Conservation (phyloP, 768 basidiomycete genomes). For the Coprinellus micaceus region DNA sequence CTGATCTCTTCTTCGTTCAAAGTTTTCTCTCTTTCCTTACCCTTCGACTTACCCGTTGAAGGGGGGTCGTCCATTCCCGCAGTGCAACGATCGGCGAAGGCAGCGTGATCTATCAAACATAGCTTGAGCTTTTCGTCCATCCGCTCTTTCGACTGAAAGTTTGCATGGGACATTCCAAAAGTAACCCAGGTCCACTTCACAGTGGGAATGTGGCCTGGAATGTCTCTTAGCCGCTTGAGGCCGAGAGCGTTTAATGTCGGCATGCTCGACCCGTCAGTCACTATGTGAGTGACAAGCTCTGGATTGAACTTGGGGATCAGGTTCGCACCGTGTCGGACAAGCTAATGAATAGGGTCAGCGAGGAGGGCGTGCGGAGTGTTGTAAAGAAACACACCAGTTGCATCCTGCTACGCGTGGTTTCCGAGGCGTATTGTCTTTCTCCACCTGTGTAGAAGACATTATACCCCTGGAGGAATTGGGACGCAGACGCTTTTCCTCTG, state of each 20-base stretch:
- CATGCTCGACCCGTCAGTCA: constrained; percentile 41
- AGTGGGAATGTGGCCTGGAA: constrained; percentile 63
- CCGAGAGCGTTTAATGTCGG: constrained; percentile 42
- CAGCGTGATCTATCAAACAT: constrained; percentile 41
- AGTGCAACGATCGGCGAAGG: constrained; percentile 45
- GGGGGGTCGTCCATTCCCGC: constrained; percentile 34
- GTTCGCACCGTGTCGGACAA: constrained; percentile 60
- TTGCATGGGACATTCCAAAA: constrained; percentile 30
- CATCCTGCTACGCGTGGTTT: constrained; percentile 54
- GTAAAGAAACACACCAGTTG: constrained; percentile 48
- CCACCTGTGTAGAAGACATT: constrained; percentile 57
- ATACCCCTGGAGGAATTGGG: constrained; percentile 47
- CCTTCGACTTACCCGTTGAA: constrained; percentile 12
- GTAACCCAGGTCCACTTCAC: constrained; percentile 63
- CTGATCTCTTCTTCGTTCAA: constrained; percentile 3
- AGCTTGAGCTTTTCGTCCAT: constrained; percentile 31
- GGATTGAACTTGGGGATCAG: constrained; percentile 59
- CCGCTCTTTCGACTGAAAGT: constrained; percentile 22
- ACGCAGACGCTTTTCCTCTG: constrained; percentile 10
- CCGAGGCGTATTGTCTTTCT: constrained; percentile 51
- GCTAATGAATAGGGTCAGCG: constrained; percentile 34
- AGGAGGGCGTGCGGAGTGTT: constrained; percentile 1
- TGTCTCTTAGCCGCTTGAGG: constrained; percentile 46
- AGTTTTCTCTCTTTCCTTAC: constrained; percentile 22
- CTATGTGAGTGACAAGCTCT: constrained; percentile 58